Base-by-base conservation (phyloP, 2,329 filamentous ascomycete species). In the Colletotrichum sp. region DNA sequence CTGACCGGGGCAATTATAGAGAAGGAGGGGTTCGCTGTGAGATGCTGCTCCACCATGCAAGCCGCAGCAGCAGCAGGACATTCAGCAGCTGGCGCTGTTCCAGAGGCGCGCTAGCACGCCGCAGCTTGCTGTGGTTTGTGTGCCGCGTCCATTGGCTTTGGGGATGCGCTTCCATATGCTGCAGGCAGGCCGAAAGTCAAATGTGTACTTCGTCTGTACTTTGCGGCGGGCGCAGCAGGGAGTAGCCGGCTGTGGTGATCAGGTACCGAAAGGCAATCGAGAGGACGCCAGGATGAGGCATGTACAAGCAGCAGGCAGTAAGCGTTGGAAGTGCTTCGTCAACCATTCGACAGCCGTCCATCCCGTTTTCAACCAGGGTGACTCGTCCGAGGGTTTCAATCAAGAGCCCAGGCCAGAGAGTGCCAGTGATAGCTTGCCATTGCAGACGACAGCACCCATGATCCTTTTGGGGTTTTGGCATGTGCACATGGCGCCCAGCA, bases 1-100 rank as follows among this genome's bases (percentile, higher is more conserved):
- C 68, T 67, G 33, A 36, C 31, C 67, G 62, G 71, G 67, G 67
- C 33, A 73, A 55, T 70, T 66, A 71, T 67, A 67, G 61, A 71
- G 54, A 68, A 59, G 62, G 61, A 63, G 71, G 62, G 68, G 62
- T 62, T 65, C 61, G 54, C 59, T 33, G 38, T 27, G 21, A 43
- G 47, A 63, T 62, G 47, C 55, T 47, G 34, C 36, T 73, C 68
- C 71, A 71, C 71, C 62, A 38, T 47, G 16, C 47, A 71, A 67
- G 68, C 71, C 71, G 71, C 71, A 73, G 71, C 57, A 63, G 13
- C 27, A 54, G 43, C 68, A 34, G 59, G 8, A 21, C 18, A 36
- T 21, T 36, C 8, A 61, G 33, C 29, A 34, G 34, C 36, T 62
- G 59, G 12, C 59, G 33, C 59, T 24, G 43, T 51, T 11, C n/a